These are phyloP conservation scores for Tolypocladium inflatum DNA, from an alignment of 2,329 filamentous ascomycete species.

Conservation along the genomic window DNA sequence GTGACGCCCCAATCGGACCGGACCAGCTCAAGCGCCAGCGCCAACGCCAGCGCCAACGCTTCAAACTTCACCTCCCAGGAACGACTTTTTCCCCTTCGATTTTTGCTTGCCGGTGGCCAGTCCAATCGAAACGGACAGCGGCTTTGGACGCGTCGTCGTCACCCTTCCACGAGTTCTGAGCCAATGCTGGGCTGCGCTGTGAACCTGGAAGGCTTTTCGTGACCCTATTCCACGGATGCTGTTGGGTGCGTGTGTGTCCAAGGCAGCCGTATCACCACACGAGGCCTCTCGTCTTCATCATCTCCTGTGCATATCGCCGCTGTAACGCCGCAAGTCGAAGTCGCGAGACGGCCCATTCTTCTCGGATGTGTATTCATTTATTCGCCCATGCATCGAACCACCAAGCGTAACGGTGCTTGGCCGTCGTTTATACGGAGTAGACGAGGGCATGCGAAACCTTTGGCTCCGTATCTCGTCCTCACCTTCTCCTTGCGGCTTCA, in stretches of 20 bases:
- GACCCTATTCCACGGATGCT: not conserved
- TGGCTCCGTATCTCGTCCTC: not conserved
- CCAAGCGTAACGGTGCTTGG: not conserved
- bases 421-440: not conserved
- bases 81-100: not conserved
- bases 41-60: not conserved
- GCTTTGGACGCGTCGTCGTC: not conserved
- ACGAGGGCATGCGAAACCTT: not conserved
- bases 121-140: not conserved
- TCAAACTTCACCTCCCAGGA: not conserved
- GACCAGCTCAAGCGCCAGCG: not conserved
- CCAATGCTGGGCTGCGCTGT: not conserved
- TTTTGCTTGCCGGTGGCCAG: not conserved
- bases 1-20: not conserved
- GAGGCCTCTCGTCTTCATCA: not conserved
- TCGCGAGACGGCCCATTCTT: not conserved
- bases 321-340: not conserved
- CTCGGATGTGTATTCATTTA: not conserved
- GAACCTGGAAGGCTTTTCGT: not conserved
- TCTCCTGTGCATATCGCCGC: not conserved
- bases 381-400: not conserved
- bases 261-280: not conserved
- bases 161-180: not conserved
- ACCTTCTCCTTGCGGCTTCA: not conserved
- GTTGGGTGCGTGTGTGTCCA: not conserved